phyloP scores from a whole-genome alignment of 495 filamentous ascomycete genomes.

The Podospora pseudocomata region DNA sequence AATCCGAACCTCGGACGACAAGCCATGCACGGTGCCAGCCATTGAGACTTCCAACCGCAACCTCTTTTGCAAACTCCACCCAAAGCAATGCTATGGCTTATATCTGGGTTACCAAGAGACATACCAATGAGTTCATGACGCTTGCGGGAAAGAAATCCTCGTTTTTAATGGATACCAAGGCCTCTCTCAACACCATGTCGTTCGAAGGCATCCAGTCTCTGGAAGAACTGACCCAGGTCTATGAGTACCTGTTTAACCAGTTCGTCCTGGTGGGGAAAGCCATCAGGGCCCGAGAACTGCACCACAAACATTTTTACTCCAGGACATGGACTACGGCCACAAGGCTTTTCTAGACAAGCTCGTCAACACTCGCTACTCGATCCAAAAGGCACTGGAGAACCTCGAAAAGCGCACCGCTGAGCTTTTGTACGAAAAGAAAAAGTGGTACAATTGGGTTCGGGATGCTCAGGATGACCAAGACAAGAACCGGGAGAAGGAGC shows the following conservation, averaged over 20 bases:
- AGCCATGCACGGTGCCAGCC: slow-evolving; percentile 33
- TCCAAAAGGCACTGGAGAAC: slow-evolving; percentile 43
- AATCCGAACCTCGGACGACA: background rate
- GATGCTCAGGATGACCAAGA: slow-evolving; percentile 47
- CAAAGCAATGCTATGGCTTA: slow-evolving; percentile 45
- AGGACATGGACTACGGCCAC: slow-evolving; percentile 46
- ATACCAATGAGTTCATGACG: slow-evolving; percentile 43
- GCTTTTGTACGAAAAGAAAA: slow-evolving; percentile 44
- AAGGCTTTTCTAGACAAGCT: slow-evolving; percentile 44
- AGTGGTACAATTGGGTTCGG: slow-evolving; percentile 50
- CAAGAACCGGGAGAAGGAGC: slow-evolving; percentile 46
- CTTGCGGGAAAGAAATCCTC: slow-evolving; percentile 34
- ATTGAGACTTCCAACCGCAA: slow-evolving; percentile 35
- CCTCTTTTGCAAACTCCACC: slow-evolving; percentile 49
- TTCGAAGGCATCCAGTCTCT: slow-evolving; percentile 41
- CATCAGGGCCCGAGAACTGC: slow-evolving; percentile 49
- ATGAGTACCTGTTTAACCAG: slow-evolving; percentile 41
- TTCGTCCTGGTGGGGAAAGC: slow-evolving; percentile 48
- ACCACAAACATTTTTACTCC: slow-evolving; percentile 52
- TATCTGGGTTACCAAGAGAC: slow-evolving; percentile 50
- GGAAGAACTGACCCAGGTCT: slow-evolving; percentile 38
- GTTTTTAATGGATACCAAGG: slow-evolving; percentile 34
- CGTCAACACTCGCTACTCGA: slow-evolving; percentile 38
- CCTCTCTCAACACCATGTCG: slow-evolving; percentile 39
- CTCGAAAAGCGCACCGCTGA: slow-evolving; percentile 46